Percentiles rank a stretch among this genome's conserved stretches.
These are phyloP conservation scores for Baorangia bicolor DNA, from an alignment of 768 basidiomycete species.

Conservation along the genomic window DNA sequence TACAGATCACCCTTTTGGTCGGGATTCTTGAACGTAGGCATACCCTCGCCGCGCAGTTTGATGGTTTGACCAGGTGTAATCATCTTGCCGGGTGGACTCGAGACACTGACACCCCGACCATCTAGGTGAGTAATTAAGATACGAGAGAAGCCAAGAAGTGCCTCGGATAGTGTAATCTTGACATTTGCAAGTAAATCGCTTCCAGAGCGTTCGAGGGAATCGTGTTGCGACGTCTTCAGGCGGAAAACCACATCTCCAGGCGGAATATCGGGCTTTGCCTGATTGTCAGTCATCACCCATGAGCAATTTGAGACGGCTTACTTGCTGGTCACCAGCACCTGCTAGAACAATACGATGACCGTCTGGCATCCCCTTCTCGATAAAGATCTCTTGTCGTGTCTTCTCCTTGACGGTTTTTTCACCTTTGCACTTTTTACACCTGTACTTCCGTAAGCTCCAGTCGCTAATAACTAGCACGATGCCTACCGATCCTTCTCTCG, in stretches of 20 bases:
- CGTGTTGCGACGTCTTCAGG: conserved; percentile 64
- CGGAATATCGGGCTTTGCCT: conserved; percentile 72
- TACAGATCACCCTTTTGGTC: conserved; percentile 79
- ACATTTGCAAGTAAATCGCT: conserved; percentile 78
- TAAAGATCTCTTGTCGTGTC: conserved; percentile 80
- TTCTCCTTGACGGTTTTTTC: conserved; percentile 82
- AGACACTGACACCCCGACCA: conserved; percentile 82
- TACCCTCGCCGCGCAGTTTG: conserved; percentile 80
- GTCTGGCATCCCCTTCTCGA: conserved; percentile 86
- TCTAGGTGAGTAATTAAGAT: conserved; percentile 91
- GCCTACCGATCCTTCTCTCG: conserved; percentile 81
- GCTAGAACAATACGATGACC: conserved; percentile 81
- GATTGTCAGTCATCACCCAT: conserved; percentile 5
- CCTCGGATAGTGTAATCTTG: conserved; percentile 89
- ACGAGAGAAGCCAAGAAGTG: conserved; percentile 91
- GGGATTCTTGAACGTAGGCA: conserved; percentile 72
- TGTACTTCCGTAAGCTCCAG: conserved; percentile 30
- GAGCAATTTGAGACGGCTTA: conserved; percentile 30
- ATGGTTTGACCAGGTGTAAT: conserved; percentile 75
- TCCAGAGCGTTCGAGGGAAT: conserved; percentile 80
- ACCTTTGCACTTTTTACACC: conserved; percentile 97
- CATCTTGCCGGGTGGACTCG: conserved; percentile 72
- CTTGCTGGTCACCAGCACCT: conserved; percentile 93
- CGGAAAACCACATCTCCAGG: conserved; percentile 91
- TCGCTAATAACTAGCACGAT: not conserved